Evolutionary conservation across 129 eudicot species (phyloP).

Genomic region (Sambucus nigra): DNA sequence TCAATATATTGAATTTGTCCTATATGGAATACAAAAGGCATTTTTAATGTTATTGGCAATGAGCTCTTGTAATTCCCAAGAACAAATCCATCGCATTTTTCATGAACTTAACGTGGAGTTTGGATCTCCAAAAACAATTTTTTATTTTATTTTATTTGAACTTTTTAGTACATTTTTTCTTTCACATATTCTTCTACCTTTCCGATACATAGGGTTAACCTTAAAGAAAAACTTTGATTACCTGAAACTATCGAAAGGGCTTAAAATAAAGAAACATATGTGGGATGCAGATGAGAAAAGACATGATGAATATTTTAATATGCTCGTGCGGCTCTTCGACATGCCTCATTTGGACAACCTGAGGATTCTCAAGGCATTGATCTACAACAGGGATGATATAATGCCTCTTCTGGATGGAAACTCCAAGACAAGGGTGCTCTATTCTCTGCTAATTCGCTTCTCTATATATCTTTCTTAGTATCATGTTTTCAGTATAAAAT

Average conservation of each 20-base stretch:
- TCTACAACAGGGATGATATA: constrained; percentile 58
- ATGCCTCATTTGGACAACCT: constrained; percentile 57
- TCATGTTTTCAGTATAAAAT: constrained; percentile 8
- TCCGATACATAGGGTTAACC: background rate
- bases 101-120: too few relatives aligned
- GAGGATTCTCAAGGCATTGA: constrained; percentile 61
- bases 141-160: too few relatives aligned
- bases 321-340: constrained; percentile 52
- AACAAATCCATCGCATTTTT: too few relatives aligned
- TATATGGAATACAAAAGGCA: too few relatives aligned
- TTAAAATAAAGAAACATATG: background rate
- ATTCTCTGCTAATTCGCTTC: background rate
- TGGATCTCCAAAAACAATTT: too few relatives aligned
- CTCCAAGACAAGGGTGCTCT: constrained; percentile 36
- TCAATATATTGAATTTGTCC: too few relatives aligned
- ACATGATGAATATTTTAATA: constrained; percentile 54
- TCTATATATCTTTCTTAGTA: constrained; percentile 1
- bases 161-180: too few relatives aligned
- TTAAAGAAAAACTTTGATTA: too few relatives aligned
- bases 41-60: too few relatives aligned
- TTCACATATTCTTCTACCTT: background rate
- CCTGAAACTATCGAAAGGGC: background rate
- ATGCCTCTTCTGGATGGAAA: constrained; percentile 62
- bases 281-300: constrained; percentile 74
- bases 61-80: too few relatives aligned